Evolutionary conservation across 78 protist species (phyloP).

Genomic region (Bodo saltans): DNA sequence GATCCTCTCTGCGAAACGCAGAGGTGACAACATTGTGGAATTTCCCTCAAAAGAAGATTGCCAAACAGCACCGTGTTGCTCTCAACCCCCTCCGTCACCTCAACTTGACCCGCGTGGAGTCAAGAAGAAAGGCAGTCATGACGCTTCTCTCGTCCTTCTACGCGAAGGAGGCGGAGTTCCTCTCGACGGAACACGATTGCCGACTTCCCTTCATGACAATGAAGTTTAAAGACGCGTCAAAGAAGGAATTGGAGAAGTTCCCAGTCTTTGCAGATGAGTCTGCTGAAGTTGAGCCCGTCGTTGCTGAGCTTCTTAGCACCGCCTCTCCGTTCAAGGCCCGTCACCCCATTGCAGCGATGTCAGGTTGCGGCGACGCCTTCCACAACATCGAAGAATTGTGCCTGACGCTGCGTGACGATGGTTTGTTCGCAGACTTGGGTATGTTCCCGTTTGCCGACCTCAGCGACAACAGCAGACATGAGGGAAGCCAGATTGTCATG

Average conservation of each 20-base stretch:
- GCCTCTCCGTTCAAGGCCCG: not conserved
- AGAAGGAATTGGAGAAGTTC: too few species aligned
- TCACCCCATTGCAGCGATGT: slow-evolving; percentile 5
- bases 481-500: not conserved
- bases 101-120: too few species aligned
- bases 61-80: slow-evolving; percentile 3
- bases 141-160: too few species aligned
- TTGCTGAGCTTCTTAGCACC: not conserved
- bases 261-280: too few species aligned
- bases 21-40: not conserved
- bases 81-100: not conserved
- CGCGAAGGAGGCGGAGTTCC: too few species aligned
- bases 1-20: not conserved
- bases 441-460: slow-evolving; percentile 13
- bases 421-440: not conserved
- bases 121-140: too few species aligned
- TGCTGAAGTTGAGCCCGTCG: not conserved
- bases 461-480: not conserved
- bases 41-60: not conserved
- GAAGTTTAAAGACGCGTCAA: not conserved
- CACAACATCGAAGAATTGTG: slow-evolving; percentile 1
- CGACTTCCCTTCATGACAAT: too few species aligned
- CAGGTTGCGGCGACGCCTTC: slow-evolving; percentile 3
- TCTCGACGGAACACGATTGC: too few species aligned
- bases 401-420: not conserved